phyloP scores from a whole-genome alignment of 2,329 filamentous ascomycete genomes.

The Penicillium sp. region DNA sequence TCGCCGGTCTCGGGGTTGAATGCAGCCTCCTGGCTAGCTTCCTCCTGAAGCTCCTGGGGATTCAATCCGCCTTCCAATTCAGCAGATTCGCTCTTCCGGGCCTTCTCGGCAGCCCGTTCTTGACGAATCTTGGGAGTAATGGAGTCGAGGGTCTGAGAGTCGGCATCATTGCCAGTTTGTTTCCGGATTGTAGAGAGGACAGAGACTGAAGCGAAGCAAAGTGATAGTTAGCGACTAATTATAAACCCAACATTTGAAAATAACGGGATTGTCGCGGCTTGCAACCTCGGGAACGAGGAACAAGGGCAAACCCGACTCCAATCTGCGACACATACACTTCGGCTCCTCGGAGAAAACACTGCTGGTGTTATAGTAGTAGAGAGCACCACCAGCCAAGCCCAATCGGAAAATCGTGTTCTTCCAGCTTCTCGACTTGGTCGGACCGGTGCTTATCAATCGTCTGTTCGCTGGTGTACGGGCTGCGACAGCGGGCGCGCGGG shows the following conservation, averaged over 20 bases:
- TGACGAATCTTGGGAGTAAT: slow-evolving; percentile 57
- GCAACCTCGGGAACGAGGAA: slow-evolving; percentile 9
- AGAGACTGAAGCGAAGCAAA: slow-evolving; percentile 30
- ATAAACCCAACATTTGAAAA: neutral
- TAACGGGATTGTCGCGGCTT: slow-evolving; percentile 6
- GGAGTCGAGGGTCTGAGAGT: slow-evolving; percentile 65
- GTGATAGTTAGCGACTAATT: slow-evolving; percentile 12
- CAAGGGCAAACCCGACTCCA: slow-evolving; percentile 10
- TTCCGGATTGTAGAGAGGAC: slow-evolving; percentile 29
- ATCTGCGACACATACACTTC: slow-evolving; percentile 59
- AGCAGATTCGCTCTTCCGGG: slow-evolving; percentile 8
- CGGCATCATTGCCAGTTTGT: slow-evolving; percentile 44
- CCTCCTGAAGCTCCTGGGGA: slow-evolving; percentile 67
- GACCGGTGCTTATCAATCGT: slow-evolving; percentile 57
- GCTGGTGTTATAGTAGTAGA: slow-evolving; percentile 96
- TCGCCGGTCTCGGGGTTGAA: slow-evolving; percentile 99
- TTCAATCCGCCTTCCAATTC: slow-evolving; percentile 28
- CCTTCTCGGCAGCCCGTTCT: slow-evolving; percentile 26
- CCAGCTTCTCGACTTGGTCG: slow-evolving; percentile 72
- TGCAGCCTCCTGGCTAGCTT: slow-evolving; percentile 82
- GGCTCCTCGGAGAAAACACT: slow-evolving; percentile 82
- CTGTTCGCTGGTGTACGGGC: slow-evolving; percentile 32
- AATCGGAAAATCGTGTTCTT: slow-evolving; percentile 73
- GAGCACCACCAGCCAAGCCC: slow-evolving; percentile 69
- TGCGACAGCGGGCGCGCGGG: slow-evolving; percentile 39